These are phyloP conservation scores for Rhizopus arrhizus DNA, from an alignment of 371 early-diverging fungal genomes.

Conservation along the genomic window DNA sequence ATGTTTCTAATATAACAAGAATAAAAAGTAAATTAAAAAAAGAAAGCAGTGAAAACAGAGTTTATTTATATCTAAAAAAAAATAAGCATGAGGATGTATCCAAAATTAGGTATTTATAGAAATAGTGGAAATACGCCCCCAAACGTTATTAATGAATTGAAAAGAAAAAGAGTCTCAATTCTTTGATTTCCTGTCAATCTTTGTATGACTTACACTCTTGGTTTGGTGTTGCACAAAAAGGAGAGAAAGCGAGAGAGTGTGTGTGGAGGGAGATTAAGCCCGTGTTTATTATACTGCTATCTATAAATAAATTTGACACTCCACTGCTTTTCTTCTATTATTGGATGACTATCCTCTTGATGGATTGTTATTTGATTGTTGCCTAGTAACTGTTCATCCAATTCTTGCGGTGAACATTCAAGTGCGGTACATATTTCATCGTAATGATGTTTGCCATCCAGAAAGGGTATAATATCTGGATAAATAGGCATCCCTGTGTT, in stretches of 20 bases:
- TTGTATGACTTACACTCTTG: constrained; percentile 6
- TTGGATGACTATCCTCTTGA: constrained; percentile 12
- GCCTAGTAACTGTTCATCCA: constrained; percentile 54
- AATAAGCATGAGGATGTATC: constrained; percentile 1
- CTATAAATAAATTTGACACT: constrained; percentile 31
- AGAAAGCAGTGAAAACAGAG: neutral
- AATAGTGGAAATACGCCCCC: constrained; percentile 22
- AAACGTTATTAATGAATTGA: neutral
- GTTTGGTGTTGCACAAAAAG: neutral
- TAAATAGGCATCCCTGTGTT: constrained; percentile 44
- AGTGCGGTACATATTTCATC: constrained; percentile 74
- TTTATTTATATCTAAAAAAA: constrained; percentile 6
- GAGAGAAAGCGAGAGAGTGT: neutral
- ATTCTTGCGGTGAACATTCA: constrained; percentile 59
- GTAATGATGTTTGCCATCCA: constrained; percentile 74
- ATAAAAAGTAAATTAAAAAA: constrained; percentile 3
- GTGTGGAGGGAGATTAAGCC: no score
- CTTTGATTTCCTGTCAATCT: constrained; percentile 22
- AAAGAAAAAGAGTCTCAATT: neutral
- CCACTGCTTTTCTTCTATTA: constrained; percentile 21
- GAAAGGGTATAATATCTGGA: constrained; percentile 48
- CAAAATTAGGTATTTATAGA: constrained; percentile 16
- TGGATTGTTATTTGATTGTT: constrained; percentile 10
- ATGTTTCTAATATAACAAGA: no score
- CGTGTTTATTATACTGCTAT: constrained; percentile 3